Evolutionary conservation across 2,329 filamentous ascomycete species (phyloP), one percentile per base, ranked within the genome.

Genomic region (Fusarium sp.): DNA sequence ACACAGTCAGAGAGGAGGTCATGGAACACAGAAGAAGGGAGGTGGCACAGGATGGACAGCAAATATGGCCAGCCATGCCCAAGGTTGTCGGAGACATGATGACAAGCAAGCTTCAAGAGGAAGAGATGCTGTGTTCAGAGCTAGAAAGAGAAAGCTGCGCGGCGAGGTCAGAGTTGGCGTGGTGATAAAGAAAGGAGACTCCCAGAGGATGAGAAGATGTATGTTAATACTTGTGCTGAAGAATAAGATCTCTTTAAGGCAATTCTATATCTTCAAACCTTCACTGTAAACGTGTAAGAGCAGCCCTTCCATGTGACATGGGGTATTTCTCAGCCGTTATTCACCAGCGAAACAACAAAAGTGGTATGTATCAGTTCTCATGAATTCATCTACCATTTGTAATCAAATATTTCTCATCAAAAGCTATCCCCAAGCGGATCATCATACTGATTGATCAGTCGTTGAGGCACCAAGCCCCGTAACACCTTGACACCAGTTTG

Each of bases 401-500:
- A 8, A 55, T 33, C 10, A 53, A 27, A 14, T 14, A 5, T 20
- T 38, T 22, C 17, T 42, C 29, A 27, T 55, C 59, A 35, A 62
- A 49, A 62, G 31, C 46, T 22, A n/a, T 49, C 59, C 22, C 42
- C 20, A 10, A 36, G 22, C 12, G 59, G 59, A 53, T 71, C 66
- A 55, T 73, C 71, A 59, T 73, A 73, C 51, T 80, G 78, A 51
- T 79, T 79, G 20, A 81, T 80, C 59, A 80, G 12, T 4, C 79
- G 64, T 46, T 75, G 73, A 24, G 80, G 80, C 2, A 81, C 79
- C 40, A 84, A 56, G 0, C 80, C 81, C 17, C 79, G 73, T 44
- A 92, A 74, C 4, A 91, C 89, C 70, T 88, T 86, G 81, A 90
- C 89, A 0, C 87, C 89, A 74, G 90, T 87, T 71, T 91, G 88